Evolutionary conservation across 192 early-diverging fungal species (phyloP).

Genomic region (Chytriomyces sp.): DNA sequence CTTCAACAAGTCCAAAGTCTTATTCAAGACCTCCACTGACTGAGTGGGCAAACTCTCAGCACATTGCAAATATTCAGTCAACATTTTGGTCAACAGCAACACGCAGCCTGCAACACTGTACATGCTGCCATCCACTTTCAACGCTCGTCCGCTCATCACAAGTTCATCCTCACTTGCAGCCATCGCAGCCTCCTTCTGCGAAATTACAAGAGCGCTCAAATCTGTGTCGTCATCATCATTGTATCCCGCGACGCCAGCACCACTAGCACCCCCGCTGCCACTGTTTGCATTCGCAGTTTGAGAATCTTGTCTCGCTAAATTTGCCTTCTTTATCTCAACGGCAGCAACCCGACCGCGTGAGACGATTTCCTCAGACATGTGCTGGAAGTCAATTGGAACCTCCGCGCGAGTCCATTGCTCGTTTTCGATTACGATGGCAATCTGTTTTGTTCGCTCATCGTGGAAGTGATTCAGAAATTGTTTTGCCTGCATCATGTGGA

Average conservation of each 20-base stretch:
- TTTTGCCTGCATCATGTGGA: slow-evolving; percentile 68
- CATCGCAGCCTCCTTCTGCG: slow-evolving; percentile 23
- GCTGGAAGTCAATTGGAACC: slow-evolving; percentile 94
- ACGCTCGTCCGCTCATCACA: slow-evolving; percentile 52
- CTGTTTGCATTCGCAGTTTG: not conserved
- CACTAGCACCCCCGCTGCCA: not conserved
- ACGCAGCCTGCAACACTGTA: slow-evolving; percentile 91
- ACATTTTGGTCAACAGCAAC: slow-evolving; percentile 85
- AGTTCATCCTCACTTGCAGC: slow-evolving; percentile 23
- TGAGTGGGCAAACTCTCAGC: slow-evolving; percentile 78
- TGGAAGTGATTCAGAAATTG: slow-evolving; percentile 93
- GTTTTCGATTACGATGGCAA: slow-evolving; percentile 87
- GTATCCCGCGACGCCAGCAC: not conserved
- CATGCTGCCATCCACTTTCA: slow-evolving; percentile 75
- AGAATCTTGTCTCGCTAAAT: not conserved
- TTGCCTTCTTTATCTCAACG: slow-evolving; percentile 21
- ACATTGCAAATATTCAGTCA: slow-evolving; percentile 91
- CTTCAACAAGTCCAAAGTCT: slow-evolving; percentile 83
- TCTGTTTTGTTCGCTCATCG: slow-evolving; percentile 86
- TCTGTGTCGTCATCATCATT: slow-evolving; percentile 39
- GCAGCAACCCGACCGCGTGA: slow-evolving; percentile 31
- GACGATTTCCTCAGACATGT: slow-evolving; percentile 76
- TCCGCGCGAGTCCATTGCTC: slow-evolving; percentile 95
- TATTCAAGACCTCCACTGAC: slow-evolving; percentile 85
- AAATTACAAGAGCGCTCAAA: slow-evolving; percentile 28